Base-by-base conservation (phyloP, 768 basidiomycete genomes). In the Xerocomellus intermedius region DNA sequence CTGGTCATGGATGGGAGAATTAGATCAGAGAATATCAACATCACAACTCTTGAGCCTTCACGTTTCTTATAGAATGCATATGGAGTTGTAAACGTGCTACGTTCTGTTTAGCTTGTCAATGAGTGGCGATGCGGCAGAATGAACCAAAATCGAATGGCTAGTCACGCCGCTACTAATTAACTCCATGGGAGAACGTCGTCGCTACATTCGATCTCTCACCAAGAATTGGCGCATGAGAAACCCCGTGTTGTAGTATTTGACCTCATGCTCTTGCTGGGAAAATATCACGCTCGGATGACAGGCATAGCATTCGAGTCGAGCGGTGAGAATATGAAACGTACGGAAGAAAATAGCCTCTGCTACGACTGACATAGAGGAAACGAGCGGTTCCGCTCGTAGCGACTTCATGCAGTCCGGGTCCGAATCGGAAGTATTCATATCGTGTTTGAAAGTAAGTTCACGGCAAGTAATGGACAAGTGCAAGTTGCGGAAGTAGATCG, bases 1-100 rank as follows among this genome's bases (percentile, higher is more conserved):
- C 71, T 90, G 17, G 72, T 94, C 8, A 74, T 93, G 72, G 81
- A 86, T 32, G 88, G 88, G 12, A 78, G 79, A 55, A 80, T 81
- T 44, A 75, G 64, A 36, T 85, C 84, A 53, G 84, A 82, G 2
- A 74, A 84, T 47, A 65, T 85, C 58, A 74, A 84, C 48, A 64
- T 87, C 59, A 72, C 70, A 57, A 75, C 67, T 57, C 74, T 85
- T 39, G 77, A 72, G 47, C 83, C 76, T 9, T 69, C 68, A 13
- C 63, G 58, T 24, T 74, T 74, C 54, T 48, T 77, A 46, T 77
- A 67, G 45, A 44, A 32, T 38, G 38, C 28, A 26, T 6, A 43
- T 12, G 30, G 12, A 24, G 54, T 28, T 28, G 42, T 43, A 50
- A 24, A 32, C 52, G 14, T n/a, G 26, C 7, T 26, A 17, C 26